Evolutionary conservation across 2,329 filamentous ascomycete genomes (phyloP).

Genomic region (Colletotrichum agaves): DNA sequence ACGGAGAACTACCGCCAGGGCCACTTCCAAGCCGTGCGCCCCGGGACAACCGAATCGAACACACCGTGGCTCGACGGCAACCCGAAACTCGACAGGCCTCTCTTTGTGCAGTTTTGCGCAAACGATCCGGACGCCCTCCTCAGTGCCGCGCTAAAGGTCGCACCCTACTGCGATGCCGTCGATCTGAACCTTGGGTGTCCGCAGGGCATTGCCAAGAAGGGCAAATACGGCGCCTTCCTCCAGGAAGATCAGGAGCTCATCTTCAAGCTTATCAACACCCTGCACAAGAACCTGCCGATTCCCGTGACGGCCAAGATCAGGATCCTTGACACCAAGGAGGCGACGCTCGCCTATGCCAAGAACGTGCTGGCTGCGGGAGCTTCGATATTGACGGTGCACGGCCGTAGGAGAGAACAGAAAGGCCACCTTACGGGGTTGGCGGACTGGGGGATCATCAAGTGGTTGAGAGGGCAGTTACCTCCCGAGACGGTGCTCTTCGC

Average conservation of each 20-base stretch:
- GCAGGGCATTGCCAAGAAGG: conserved; percentile 91
- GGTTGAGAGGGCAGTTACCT: conserved; percentile 84
- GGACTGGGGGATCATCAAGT: conserved; percentile 88
- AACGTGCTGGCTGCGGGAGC: conserved; percentile 90
- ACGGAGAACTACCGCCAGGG: conserved; percentile 78
- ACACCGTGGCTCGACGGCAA: conserved; percentile 83
- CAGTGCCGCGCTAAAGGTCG: conserved; percentile 79
- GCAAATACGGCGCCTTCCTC: conserved; percentile 92
- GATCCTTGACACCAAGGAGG: conserved; percentile 85
- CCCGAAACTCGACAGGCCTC: conserved; percentile 82
- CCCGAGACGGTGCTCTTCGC: conserved; percentile 93
- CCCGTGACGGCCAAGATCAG: conserved; percentile 97
- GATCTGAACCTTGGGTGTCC: conserved; percentile 97
- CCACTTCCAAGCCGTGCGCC: conserved; percentile 78
- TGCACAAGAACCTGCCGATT: conserved; percentile 81
- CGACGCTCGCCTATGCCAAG: conserved; percentile 87
- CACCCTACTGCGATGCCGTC: conserved; percentile 92
- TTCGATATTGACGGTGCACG: conserved; percentile 93
- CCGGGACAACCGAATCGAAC: conserved; percentile 38
- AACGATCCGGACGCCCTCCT: conserved; percentile 86
- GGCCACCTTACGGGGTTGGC: conserved; percentile 94
- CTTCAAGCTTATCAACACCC: conserved; percentile 81
- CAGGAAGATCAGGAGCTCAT: conserved; percentile 93
- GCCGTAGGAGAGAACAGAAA: conserved; percentile 89
- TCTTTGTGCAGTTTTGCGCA: conserved; percentile 97